Conservation (phyloP, 2,329 filamentous ascomycete genomes). For the Dothideomycetes sp. region DNA sequence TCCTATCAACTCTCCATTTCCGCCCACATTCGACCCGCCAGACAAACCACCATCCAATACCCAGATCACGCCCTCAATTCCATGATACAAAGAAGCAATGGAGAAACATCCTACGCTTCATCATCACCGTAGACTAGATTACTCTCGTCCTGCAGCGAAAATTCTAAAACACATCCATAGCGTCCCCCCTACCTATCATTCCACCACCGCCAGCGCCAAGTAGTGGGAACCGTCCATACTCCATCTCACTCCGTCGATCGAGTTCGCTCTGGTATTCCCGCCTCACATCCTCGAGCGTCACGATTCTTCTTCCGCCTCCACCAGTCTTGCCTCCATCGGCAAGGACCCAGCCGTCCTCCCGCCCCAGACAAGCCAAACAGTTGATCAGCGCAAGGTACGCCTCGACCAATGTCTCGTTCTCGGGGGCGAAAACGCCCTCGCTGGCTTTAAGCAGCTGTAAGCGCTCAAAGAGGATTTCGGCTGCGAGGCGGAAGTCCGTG, state of each 20-base stretch:
- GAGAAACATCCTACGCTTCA: too few species aligned
- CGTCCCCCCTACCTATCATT: too few species aligned
- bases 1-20: too few species aligned
- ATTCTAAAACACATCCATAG: slow-evolving; percentile 8
- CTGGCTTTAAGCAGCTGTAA: slow-evolving; percentile 35
- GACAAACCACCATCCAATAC: too few species aligned
- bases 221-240: slow-evolving; percentile 83
- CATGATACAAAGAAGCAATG: too few species aligned
- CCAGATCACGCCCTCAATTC: too few species aligned
- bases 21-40: too few species aligned
- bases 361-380: slow-evolving; percentile 72
- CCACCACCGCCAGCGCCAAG: too few species aligned
- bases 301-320: slow-evolving; percentile 51
- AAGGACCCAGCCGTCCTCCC: slow-evolving; percentile 73
- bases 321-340: slow-evolving; percentile 32
- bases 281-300: slow-evolving; percentile 76
- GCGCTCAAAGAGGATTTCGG: slow-evolving; percentile 45
- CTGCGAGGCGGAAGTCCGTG: slow-evolving; percentile 73
- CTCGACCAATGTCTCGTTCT: slow-evolving; percentile 45
- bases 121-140: too few species aligned
- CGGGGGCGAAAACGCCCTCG: slow-evolving; percentile 7
- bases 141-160: too few species aligned
- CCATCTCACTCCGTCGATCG: slow-evolving; percentile 77
- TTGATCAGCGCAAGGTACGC: slow-evolving; percentile 91
- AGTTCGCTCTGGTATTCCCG: slow-evolving; percentile 84